A percentile compares a stretch with the other conserved stretches of the same genome.
These are phyloP conservation scores for Spiromastix sp. DNA, from an alignment of 2,329 filamentous ascomycete species.

Conservation along the genomic window DNA sequence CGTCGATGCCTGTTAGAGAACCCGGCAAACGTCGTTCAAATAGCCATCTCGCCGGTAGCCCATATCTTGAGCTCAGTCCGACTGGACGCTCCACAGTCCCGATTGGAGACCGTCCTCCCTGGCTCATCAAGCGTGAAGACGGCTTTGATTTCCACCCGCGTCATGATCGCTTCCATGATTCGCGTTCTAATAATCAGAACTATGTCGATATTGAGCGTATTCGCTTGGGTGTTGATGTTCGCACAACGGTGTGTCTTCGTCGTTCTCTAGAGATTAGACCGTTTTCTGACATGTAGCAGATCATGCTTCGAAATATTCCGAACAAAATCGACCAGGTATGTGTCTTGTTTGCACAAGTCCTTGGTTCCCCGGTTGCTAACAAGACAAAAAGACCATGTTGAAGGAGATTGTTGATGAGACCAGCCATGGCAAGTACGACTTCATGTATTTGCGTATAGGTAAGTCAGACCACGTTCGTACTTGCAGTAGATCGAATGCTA, in stretches of 20 bases:
- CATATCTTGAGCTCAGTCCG: constrained; percentile 26
- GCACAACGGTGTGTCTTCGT: constrained; percentile 54
- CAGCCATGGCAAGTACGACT: constrained; percentile 78
- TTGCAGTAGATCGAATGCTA: constrained; percentile 5
- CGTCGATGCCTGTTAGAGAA: constrained; percentile 12
- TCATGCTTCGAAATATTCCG: constrained; percentile 92
- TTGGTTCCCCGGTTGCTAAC: too few relatives aligned
- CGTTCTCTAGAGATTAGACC: constrained; percentile 1
- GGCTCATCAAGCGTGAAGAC: constrained; percentile 22
- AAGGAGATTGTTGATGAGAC: constrained; percentile 71
- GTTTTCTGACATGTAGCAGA: constrained; percentile 36
- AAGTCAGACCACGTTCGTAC: constrained; percentile 10
- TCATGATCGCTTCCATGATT: constrained; percentile 19
- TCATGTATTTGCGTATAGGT: constrained; percentile 85
- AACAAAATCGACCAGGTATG: constrained; percentile 65
- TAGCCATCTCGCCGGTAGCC: constrained; percentile 10
- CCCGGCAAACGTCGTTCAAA: constrained; percentile 11
- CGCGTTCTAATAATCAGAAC: constrained; percentile 30
- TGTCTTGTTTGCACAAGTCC: constrained; percentile 3
- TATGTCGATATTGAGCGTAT: constrained; percentile 36
- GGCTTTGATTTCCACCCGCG: constrained; percentile 20
- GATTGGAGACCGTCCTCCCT: constrained; percentile 24
- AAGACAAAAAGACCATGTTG: constrained; percentile 57
- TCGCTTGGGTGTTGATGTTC: constrained; percentile 55
- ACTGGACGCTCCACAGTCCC: constrained; percentile 32